Evolutionary conservation across 805 yeast species (phyloP).

Genomic region (Nematodospora valgi): DNA sequence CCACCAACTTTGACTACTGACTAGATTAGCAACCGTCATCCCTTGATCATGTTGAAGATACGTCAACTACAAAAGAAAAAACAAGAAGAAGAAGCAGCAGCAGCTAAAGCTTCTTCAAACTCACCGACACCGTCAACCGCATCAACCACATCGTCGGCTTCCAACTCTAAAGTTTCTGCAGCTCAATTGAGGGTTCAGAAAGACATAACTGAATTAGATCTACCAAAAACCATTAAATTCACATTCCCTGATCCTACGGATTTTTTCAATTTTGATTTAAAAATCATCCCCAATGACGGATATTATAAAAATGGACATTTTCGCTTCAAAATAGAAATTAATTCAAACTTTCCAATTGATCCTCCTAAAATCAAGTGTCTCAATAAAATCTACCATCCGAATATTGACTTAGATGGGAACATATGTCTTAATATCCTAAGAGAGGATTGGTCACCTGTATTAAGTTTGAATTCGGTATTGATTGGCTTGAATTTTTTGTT

Average conservation of each 20-base stretch:
- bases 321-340: conserved; percentile 60
- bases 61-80: conserved; percentile 58
- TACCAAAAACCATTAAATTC: conserved; percentile 55
- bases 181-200: conserved; percentile 77
- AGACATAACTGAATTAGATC: conserved; percentile 66
- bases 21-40: background rate
- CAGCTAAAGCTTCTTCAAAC: conserved; percentile 18
- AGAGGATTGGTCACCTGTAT: conserved; percentile 96
- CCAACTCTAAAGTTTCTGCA: conserved; percentile 33
- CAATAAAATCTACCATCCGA: conserved; percentile 85
- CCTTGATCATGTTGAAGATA: conserved; percentile 42
- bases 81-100: conserved; percentile 43
- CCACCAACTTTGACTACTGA: background rate
- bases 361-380: conserved; percentile 81
- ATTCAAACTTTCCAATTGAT: conserved; percentile 81
- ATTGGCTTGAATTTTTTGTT: conserved; percentile 84
- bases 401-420: conserved; percentile 86
- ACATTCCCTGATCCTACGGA: conserved; percentile 51
- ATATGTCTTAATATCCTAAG: conserved; percentile 87
- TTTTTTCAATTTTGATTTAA: conserved; percentile 58
- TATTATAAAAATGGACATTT: conserved; percentile 68
- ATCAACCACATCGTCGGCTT: conserved; percentile 2
- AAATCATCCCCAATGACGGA: conserved; percentile 68
- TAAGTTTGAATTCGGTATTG: conserved; percentile 74
- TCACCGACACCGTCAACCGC: conserved; percentile 5